Evolutionary conservation across 768 basidiomycete species (phyloP).

Genomic region (Mycena galericulata): DNA sequence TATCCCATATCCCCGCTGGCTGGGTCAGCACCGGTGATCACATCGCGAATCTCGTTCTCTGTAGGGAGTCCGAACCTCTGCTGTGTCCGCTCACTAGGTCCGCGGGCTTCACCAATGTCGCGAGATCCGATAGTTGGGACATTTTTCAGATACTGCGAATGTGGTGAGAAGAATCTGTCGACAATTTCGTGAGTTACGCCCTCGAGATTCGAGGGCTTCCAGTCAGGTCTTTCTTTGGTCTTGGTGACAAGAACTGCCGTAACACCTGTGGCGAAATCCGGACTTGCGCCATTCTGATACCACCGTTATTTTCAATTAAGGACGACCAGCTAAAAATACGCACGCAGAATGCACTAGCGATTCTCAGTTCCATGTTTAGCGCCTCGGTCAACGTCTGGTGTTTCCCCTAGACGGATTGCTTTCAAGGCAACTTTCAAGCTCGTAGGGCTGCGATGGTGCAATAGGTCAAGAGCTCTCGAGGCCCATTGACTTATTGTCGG

Average conservation of each 20-base stretch:
- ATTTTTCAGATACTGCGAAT: conserved; percentile 60
- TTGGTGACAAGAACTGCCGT: conserved; percentile 68
- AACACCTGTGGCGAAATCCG: conserved; percentile 89
- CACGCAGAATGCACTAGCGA: conserved; percentile 92
- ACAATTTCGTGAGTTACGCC: conserved; percentile 72
- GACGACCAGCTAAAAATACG: conserved; percentile 49
- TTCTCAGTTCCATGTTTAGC: conserved; percentile 87
- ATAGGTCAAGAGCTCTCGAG: conserved; percentile 65
- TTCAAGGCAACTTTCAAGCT: conserved; percentile 91
- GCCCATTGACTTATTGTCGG: conserved; percentile 79
- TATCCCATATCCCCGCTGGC: conserved; percentile 72
- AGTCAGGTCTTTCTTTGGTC: conserved; percentile 65
- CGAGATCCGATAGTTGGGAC: conserved; percentile 51
- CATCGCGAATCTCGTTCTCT: conserved; percentile 75
- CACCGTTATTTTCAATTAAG: conserved; percentile 33
- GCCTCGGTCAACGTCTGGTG: conserved; percentile 71
- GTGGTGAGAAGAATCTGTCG: conserved; percentile 73
- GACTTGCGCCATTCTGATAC: conserved; percentile 75
- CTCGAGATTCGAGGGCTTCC: conserved; percentile 74
- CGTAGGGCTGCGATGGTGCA: conserved; percentile 87
- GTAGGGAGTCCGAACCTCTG: conserved; percentile 75
- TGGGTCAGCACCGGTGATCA: conserved; percentile 74
- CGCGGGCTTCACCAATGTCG: not conserved
- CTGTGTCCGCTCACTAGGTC: conserved; percentile 36
- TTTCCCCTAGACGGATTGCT: conserved; percentile 80